Evolutionary conservation across 257 asterid species (phyloP), one percentile per base, ranked within the genome.

Genomic region (Buddleja alternifolia): DNA sequence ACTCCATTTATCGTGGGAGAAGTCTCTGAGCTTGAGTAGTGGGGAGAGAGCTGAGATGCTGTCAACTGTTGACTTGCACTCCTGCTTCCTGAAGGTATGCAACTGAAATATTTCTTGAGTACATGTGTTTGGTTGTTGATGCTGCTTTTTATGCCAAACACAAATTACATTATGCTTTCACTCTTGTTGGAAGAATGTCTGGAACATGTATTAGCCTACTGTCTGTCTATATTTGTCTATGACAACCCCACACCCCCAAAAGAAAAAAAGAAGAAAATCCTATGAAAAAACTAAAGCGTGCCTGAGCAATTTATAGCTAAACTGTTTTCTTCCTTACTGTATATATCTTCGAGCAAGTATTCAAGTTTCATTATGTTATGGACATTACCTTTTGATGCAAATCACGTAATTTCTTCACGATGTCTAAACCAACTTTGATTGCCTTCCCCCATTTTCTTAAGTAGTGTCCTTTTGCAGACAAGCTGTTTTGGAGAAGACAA

Each of bases 11-110:
- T 88, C 92, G 12, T 91, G 96, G 97, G 96, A 86, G 74, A 85
- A 88, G 73, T 87, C 97, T 52, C 78, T 88, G 58, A 81, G 83
- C 75, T 76, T 94, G 87, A 83, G 90, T 78, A 60, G 80, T n/a
- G 97, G 95, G 57, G 90, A 85, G 73, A 86, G 87, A 80, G 95
- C 92, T 55, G 98, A 89, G 90, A 91, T 88, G 86, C 78, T 88
- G 58, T 89, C 87, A 4, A 87, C 90, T 21, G 96, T 89, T 66
- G 95, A 92, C 76, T 73, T 94, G 84, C 87, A 76, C 77, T 85
- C 99, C 52, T 88, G 86, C 83, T 77, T 83, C 69, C 71, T 92
- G 82, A 88, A 85, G 96, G 99, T 94, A 82, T 21, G 25, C 37
- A 50, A 41, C 72, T 8, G 4, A 20, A 20, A 39, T 15, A 19